These are phyloP conservation scores for Neurospora tetrasperma DNA, from an alignment of 495 filamentous ascomycete species.

Conservation along the genomic window DNA sequence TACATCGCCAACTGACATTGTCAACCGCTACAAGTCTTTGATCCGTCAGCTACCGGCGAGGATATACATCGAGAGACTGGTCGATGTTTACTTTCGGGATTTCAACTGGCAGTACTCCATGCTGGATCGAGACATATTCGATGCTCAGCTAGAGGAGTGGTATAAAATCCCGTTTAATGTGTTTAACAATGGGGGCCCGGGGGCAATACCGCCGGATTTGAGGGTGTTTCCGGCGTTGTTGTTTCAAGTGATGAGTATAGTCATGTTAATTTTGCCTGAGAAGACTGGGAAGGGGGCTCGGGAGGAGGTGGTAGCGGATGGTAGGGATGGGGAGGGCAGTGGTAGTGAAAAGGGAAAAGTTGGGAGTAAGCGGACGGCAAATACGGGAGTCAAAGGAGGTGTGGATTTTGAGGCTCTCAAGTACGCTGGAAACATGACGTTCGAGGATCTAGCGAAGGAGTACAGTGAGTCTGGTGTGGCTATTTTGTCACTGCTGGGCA, in stretches of 20 bases:
- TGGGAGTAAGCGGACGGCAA: background rate
- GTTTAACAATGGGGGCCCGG: conserved; percentile 31
- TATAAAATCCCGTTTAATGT: conserved; percentile 34
- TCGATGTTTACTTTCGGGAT: conserved; percentile 43
- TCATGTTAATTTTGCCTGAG: conserved; percentile 42
- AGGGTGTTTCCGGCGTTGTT: conserved; percentile 46
- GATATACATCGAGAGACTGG: conserved; percentile 41
- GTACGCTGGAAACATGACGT: conserved; percentile 48
- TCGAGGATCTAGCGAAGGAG: conserved; percentile 46
- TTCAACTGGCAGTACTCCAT: conserved; percentile 52
- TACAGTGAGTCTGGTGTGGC: conserved; percentile 48
- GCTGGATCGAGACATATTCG: conserved; percentile 43
- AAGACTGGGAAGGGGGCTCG: conserved; percentile 26
- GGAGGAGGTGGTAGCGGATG: background rate
- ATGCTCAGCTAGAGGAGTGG: conserved; percentile 41
- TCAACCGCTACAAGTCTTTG: conserved; percentile 28
- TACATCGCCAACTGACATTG: no score
- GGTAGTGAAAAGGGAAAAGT: background rate
- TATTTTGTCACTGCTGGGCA: conserved; percentile 43
- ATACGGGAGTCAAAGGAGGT: background rate
- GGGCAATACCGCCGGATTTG: conserved; percentile 32
- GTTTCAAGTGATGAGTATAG: conserved; percentile 45
- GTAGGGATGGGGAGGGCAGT: background rate
- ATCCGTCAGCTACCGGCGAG: conserved; percentile 44
- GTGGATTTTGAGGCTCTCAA: conserved; percentile 38